These are phyloP conservation scores for Lyophyllum shimeji DNA, from an alignment of 768 basidiomycete genomes.

Conservation along the genomic window DNA sequence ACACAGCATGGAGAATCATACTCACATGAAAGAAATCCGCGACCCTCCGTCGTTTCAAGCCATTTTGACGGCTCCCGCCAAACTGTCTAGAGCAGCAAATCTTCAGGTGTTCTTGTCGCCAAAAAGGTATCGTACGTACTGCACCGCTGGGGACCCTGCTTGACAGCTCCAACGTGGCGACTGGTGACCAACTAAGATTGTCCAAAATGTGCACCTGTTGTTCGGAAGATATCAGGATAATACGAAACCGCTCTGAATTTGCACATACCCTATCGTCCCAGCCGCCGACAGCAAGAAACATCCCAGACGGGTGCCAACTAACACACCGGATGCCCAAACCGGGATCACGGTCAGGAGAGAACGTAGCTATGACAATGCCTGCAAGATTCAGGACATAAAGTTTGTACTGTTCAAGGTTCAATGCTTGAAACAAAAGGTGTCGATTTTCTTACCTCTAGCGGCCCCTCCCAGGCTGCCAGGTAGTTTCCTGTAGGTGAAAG, in stretches of 20 bases:
- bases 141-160: constrained; percentile 53
- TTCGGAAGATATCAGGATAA: constrained; percentile 7
- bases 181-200: constrained; percentile 70
- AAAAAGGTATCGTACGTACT: constrained; percentile 38
- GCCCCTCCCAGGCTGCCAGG: constrained; percentile 81
- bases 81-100: constrained; percentile 46
- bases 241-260: not conserved
- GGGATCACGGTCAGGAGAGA: constrained; percentile 73
- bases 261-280: constrained; percentile 81
- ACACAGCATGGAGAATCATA: constrained; percentile 14
- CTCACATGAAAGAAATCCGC: constrained; percentile 85
- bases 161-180: constrained; percentile 61
- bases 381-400: constrained; percentile 67
- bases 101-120: not conserved
- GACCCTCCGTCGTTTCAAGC: constrained; percentile 80
- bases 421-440: not conserved
- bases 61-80: constrained; percentile 89
- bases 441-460: constrained; percentile 62
- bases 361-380: constrained; percentile 63
- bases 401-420: constrained; percentile 57
- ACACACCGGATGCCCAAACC: constrained; percentile 80
- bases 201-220: constrained; percentile 74
- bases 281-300: constrained; percentile 79
- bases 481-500: constrained; percentile 77
- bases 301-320: constrained; percentile 85